Evolutionary conservation across 2,329 filamentous ascomycete genomes (phyloP), one percentile per base, ranked within the genome.

Genomic region (Talaromyces sp.): DNA sequence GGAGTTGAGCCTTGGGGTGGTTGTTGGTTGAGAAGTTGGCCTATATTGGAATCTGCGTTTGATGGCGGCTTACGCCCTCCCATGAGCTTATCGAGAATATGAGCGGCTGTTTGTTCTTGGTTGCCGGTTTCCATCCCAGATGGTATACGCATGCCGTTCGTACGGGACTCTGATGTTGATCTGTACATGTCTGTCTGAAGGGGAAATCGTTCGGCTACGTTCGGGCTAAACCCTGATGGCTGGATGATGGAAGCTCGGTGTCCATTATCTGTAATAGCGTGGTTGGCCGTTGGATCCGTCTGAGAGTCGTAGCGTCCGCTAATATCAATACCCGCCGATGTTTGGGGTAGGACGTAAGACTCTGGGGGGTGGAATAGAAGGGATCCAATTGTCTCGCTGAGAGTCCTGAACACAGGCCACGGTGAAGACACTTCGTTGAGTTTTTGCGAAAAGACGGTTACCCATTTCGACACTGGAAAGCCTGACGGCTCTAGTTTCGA

Each of bases 381-480:
- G 17, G 70, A 70, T 27, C 75, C 73, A 56, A 78, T 74, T 38
- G 59, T 67, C 17, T 73, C 70, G 15, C 71, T 65, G 45, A 78
- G 68, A 2, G 74, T 72, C n/a, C 68, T 64, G 67, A 78, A 78
- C 2, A 74, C 72, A 5, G 77, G 75, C 77, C 77, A 78, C 19
- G 67, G 70, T 11, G 72, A 60, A 2, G 67, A 66, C n/a, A 78
- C 66, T 29, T 70, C 68, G 10, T 64, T 63, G 7, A 71, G 71
- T 38, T 72, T 74, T 36, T 75, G 74, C 17, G 71, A 65, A 40
- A 78, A 71, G 6, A 74, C 73, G 34, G 74, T 76, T 15, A 72
- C 70, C 77, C 77, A 78, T 6, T 70, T 70, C 5, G 67, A 62
- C 59, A 77, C 78, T 8, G 77, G 75, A 54, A 78, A 78, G 8